phyloP scores from a whole-genome alignment of 176 grass and related monocot species.

The Musa beccarii region DNA sequence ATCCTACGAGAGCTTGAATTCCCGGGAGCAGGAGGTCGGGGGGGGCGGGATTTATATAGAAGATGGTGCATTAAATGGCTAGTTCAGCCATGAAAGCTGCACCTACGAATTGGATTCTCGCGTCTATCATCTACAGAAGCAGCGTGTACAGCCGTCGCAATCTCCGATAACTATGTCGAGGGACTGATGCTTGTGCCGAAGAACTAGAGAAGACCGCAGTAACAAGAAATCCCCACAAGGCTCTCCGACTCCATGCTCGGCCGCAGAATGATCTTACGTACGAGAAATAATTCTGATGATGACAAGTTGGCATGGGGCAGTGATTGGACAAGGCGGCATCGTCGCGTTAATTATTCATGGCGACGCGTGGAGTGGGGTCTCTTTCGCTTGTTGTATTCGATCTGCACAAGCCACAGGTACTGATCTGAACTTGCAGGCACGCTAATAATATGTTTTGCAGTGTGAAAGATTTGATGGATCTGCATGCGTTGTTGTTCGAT shows the following conservation, averaged over 20 bases:
- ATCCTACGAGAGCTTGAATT: not conserved
- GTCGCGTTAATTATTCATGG: slow-evolving; percentile 5
- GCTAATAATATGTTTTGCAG: no score
- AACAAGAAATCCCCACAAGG: slow-evolving; percentile 4
- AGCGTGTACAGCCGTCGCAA: not conserved
- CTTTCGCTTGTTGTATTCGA: not conserved
- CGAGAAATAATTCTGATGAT: slow-evolving; percentile 14
- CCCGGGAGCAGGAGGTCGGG: slow-evolving; percentile 8
- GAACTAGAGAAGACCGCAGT: not conserved
- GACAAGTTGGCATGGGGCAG: slow-evolving; percentile 20
- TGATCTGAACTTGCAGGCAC: not conserved
- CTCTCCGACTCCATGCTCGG: not conserved
- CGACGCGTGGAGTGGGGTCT: not conserved
- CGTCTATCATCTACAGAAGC: not conserved
- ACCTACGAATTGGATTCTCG: not conserved
- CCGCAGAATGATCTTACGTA: slow-evolving; percentile 6
- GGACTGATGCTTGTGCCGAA: not conserved
- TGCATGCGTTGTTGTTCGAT: no score
- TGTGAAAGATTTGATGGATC: no score
- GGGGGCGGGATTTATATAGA: slow-evolving; percentile 11
- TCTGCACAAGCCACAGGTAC: not conserved
- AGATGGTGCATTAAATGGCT: not conserved
- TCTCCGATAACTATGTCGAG: not conserved
- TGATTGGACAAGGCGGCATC: not conserved
- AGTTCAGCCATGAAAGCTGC: not conserved